Percentiles rank a stretch among this genome's conserved stretches.
Evolutionary conservation across 768 basidiomycete genomes (phyloP).

Genomic region (Lentinula aciculospora): DNA sequence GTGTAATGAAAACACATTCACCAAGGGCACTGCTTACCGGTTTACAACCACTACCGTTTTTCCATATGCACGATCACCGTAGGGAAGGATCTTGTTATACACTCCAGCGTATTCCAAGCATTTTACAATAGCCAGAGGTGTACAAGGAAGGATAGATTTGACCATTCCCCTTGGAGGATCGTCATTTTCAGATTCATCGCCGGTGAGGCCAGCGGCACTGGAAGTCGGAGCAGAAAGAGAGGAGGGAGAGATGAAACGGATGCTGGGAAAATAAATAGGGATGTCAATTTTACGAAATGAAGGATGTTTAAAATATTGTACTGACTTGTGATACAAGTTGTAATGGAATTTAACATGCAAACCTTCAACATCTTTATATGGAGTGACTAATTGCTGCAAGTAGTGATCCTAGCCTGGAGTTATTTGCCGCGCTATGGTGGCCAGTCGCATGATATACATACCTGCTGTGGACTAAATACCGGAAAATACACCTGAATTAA

Average conservation of each 20-base stretch:
- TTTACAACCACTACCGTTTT: constrained; percentile 94
- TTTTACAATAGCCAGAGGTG: constrained; percentile 95
- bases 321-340: constrained; percentile 90
- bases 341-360: constrained; percentile 94
- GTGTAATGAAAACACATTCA: neutral
- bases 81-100: constrained; percentile 88
- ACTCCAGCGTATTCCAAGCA: constrained; percentile 87
- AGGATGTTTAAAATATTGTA: constrained; percentile 14
- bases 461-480: constrained; percentile 87
- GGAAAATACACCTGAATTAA: constrained; percentile 83
- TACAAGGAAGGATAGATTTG: constrained; percentile 97
- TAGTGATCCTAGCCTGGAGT: constrained; percentile 73
- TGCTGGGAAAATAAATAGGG: constrained; percentile 41
- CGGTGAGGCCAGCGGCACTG: constrained; percentile 16
- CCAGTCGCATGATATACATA: constrained; percentile 27
- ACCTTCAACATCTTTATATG: constrained; percentile 96
- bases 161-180: constrained; percentile 78
- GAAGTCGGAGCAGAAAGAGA: constrained; percentile 53
- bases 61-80: constrained; percentile 93
- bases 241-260: constrained; percentile 84
- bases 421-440: neutral
- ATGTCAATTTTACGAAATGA: constrained; percentile 1
- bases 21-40: constrained; percentile 40
- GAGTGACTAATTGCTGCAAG: constrained; percentile 95
- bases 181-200: constrained; percentile 37